These are phyloP conservation scores for Geum urbanum DNA, from an alignment of 306 rosid genomes.

Conservation along the genomic window DNA sequence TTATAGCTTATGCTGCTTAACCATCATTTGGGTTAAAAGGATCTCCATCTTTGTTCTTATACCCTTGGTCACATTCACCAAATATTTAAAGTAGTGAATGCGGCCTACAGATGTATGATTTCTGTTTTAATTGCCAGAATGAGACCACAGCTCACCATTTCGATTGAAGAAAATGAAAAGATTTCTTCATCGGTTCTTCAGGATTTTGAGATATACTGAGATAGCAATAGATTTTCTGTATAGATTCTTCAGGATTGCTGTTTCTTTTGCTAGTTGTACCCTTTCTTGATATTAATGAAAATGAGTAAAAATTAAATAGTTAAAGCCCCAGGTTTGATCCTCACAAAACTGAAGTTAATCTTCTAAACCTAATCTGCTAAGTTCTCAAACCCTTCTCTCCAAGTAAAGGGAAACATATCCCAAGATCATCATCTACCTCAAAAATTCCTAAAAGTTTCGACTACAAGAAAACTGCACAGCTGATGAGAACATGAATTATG, in stretches of 20 bases:
- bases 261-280: too few relatives aligned
- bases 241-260: too few relatives aligned
- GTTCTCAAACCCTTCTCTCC: neutral
- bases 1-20: too few relatives aligned
- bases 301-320: constrained; percentile 36
- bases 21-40: neutral
- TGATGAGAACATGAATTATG: constrained; percentile 40
- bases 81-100: neutral
- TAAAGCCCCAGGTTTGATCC: constrained; percentile 38
- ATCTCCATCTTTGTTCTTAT: constrained; percentile 5
- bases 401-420: constrained; percentile 1
- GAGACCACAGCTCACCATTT: neutral
- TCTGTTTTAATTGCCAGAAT: neutral
- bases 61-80: neutral
- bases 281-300: neutral
- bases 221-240: too few relatives aligned
- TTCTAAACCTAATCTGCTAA: constrained; percentile 27
- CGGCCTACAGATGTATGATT: neutral
- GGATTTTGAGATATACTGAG: too few relatives aligned
- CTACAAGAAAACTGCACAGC: constrained; percentile 45
- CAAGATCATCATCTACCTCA: constrained; percentile 28
- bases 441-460: constrained; percentile 22
- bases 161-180: too few relatives aligned
- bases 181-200: too few relatives aligned
- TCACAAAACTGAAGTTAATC: constrained; percentile 54